Percentiles rank a stretch among this genome's conserved stretches.
Conservation (phyloP, 768 basidiomycete species). For the Kwoniella bestiolae region DNA sequence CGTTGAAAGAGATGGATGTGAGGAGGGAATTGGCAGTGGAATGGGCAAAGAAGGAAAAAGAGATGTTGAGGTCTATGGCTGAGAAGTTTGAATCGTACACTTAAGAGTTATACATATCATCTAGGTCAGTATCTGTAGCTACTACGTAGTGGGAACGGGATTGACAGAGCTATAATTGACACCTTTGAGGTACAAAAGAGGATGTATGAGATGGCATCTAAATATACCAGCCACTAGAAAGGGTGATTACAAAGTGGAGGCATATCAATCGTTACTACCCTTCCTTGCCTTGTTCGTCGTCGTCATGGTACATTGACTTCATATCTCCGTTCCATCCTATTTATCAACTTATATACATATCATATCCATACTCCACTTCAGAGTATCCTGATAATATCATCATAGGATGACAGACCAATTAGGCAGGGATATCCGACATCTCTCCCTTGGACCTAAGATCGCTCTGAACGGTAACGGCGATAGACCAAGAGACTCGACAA, state of each 20-base stretch:
- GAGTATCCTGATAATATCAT: too few relatives aligned
- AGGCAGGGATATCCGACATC: not conserved
- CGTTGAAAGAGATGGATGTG: slow-evolving; percentile 65
- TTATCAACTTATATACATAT: too few relatives aligned
- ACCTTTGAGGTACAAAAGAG: not conserved
- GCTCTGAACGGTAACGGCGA: not conserved
- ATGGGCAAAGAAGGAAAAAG: slow-evolving; percentile 57
- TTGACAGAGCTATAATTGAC: not conserved
- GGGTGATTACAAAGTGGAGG: not conserved
- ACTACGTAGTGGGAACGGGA: not conserved
- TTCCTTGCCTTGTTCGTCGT: not conserved
- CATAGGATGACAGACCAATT: not conserved
- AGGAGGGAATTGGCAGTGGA: slow-evolving; percentile 64
- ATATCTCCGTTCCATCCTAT: not conserved
- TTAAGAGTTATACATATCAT: too few relatives aligned
- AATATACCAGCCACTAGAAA: not conserved
- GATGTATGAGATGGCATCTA: not conserved
- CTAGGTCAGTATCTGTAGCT: too few relatives aligned
- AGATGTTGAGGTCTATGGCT: slow-evolving; percentile 47
- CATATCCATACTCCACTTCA: too few relatives aligned
- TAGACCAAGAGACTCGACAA: slow-evolving; percentile 29
- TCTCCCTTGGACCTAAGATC: not conserved
- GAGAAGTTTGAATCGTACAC: slow-evolving; percentile 15
- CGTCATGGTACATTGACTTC: not conserved
- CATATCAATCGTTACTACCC: not conserved